Conservation (phyloP, 441 rosid genomes). For the Croton setiger region DNA sequence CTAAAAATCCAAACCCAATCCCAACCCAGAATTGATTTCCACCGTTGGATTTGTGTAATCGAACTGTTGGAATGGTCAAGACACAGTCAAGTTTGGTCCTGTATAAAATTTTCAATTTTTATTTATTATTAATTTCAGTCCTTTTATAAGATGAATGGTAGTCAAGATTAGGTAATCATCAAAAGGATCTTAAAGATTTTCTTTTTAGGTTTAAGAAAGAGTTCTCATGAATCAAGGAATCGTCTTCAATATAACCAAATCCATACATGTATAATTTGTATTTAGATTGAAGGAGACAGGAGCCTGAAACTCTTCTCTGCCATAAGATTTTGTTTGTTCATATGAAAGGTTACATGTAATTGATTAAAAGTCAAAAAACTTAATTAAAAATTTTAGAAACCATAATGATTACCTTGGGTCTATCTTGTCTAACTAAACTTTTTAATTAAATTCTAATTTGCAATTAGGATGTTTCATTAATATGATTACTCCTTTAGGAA, state of each 20-base stretch:
- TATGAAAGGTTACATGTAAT: conserved; percentile 26
- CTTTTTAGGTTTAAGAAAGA: conserved; percentile 18
- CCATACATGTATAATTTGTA: not conserved
- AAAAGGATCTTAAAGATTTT: conserved; percentile 33
- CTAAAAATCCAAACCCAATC: not conserved
- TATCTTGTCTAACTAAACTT: conserved; percentile 24
- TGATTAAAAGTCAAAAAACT: conserved; percentile 34
- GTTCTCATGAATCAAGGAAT: conserved; percentile 28
- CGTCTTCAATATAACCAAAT: conserved; percentile 3
- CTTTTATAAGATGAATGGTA: conserved; percentile 11
- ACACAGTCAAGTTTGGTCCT: conserved; percentile 29
- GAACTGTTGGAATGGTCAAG: conserved; percentile 23
- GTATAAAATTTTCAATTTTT: conserved; percentile 4
- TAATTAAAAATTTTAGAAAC: conserved; percentile 3
- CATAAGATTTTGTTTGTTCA: conserved; percentile 39
- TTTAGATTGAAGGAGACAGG: conserved; percentile 26
- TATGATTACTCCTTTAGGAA: not conserved
- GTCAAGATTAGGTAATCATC: conserved; percentile 40
- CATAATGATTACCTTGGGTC: conserved; percentile 30
- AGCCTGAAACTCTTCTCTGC: conserved; percentile 29
- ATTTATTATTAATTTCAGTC: not conserved
- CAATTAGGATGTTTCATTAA: conserved; percentile 22
- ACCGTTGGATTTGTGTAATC: conserved; percentile 19
- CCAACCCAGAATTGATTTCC: not conserved
- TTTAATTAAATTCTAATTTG: conserved; percentile 1